Percentiles rank a stretch among this genome's conserved stretches.
These are phyloP conservation scores for Rhytidiadelphus loreus DNA, from an alignment of 225 moss, liverwort and hornwort genomes.

Conservation along the genomic window DNA sequence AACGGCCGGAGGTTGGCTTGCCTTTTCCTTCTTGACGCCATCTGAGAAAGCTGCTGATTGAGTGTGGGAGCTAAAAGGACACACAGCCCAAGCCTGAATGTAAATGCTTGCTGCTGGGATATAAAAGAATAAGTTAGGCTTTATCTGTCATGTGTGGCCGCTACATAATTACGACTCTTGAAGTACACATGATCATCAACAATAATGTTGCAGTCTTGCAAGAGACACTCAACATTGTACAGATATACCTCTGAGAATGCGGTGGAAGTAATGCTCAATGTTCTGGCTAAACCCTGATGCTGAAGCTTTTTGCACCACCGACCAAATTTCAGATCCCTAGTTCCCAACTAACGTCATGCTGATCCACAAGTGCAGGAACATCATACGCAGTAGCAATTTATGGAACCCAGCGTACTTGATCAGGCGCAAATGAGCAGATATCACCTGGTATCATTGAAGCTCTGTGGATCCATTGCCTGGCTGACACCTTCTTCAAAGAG, in stretches of 20 bases:
- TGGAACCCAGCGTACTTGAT: too few species aligned
- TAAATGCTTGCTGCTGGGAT: neutral
- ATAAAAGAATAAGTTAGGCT: neutral
- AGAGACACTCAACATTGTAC: neutral
- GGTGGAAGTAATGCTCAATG: neutral
- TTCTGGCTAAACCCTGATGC: neutral
- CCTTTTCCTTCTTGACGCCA: neutral
- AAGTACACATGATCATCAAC: neutral
- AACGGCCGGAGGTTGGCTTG: neutral
- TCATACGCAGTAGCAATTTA: neutral
- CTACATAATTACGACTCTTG: neutral
- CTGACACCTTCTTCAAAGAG: neutral
- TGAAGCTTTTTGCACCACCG: neutral
- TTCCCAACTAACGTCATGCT: neutral
- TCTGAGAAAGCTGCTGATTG: neutral
- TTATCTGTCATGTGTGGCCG: neutral
- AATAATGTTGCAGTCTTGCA: neutral
- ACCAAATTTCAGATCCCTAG: neutral
- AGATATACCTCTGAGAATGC: neutral
- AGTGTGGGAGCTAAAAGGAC: neutral
- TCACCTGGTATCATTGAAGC: neutral
- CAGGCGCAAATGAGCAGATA: neutral
- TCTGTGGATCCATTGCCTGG: neutral
- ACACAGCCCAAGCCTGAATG: neutral
- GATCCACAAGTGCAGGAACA: neutral